Percentiles rank a stretch among this genome's conserved stretches.
These are phyloP conservation scores for Aspergillus saccharolyticus DNA, from an alignment of 495 filamentous ascomycete species.

Conservation along the genomic window DNA sequence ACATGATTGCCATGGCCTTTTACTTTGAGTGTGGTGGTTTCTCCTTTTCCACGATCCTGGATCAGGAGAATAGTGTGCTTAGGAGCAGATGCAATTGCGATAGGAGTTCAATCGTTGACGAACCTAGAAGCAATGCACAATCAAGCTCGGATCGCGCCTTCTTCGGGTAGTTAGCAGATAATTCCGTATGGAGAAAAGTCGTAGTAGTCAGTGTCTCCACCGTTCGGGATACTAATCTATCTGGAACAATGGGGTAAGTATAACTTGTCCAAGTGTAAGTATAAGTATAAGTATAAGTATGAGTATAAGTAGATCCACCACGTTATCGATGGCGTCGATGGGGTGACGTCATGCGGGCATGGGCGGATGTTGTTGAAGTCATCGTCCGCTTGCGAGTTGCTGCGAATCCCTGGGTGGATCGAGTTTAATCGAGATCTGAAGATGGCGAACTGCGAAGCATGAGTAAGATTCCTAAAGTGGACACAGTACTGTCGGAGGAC, in stretches of 20 bases:
- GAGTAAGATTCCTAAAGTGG: too few species aligned
- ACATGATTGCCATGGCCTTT: background rate
- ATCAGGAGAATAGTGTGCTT: background rate
- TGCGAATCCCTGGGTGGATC: background rate
- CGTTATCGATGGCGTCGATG: background rate
- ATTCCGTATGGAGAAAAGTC: too few species aligned
- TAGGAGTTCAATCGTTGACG: too few species aligned
- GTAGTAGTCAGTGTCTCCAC: too few species aligned
- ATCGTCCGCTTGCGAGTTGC: constrained; percentile 5
- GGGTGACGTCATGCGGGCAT: constrained; percentile 15
- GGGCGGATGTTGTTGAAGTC: constrained; percentile 12
- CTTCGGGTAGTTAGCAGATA: too few species aligned
- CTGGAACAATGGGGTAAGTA: too few species aligned
- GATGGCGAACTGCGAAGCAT: too few species aligned
- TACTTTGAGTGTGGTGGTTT: background rate
- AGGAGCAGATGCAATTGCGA: background rate
- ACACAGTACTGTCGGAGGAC: too few species aligned
- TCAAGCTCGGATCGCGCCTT: background rate
- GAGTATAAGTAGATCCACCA: too few species aligned
- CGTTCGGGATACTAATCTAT: background rate
- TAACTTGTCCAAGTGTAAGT: too few species aligned
- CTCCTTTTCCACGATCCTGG: background rate
- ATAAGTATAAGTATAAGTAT: too few species aligned
- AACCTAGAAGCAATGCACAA: background rate
- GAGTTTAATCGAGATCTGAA: background rate